Percentiles rank a stretch among this genome's conserved stretches.
Evolutionary conservation across 352 stramenopile genomes (phyloP).

Genomic region (Phytopythium sindhum): DNA sequence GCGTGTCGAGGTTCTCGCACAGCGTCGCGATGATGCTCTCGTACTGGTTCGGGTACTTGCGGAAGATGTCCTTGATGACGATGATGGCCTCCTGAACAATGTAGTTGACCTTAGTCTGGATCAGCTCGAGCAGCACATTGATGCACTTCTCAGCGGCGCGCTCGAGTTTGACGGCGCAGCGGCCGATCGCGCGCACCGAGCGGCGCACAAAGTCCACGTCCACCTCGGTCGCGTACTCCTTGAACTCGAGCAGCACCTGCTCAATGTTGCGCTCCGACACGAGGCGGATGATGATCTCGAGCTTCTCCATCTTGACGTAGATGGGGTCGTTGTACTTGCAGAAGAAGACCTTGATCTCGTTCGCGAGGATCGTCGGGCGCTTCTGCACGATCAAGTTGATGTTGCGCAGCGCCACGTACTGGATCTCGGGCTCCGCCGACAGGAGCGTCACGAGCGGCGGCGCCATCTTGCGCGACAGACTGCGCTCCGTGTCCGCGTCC

Average conservation of each 20-base stretch:
- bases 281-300: constrained; percentile 99
- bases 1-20: constrained; percentile 99
- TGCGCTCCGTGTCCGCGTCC: constrained; percentile 90
- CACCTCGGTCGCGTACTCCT: constrained; percentile 99
- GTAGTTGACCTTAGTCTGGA: constrained; percentile 99
- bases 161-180: constrained; percentile 98
- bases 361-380: constrained; percentile 93
- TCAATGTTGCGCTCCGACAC: constrained; percentile 98
- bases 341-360: constrained; percentile 97
- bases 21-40: constrained; percentile 99
- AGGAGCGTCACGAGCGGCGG: constrained; percentile 98
- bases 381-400: constrained; percentile 99
- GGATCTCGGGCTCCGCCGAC: constrained; percentile 97
- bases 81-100: constrained; percentile 99
- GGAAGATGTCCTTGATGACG: constrained; percentile 99
- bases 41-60: constrained; percentile 99
- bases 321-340: constrained; percentile 99
- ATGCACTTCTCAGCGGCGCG: constrained; percentile 98
- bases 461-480: constrained; percentile 93
- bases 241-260: constrained; percentile 97
- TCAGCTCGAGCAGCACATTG: constrained; percentile 97
- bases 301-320: constrained; percentile 98
- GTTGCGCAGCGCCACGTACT: constrained; percentile 99
- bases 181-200: constrained; percentile 96
- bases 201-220: constrained; percentile 99